Conservation (phyloP, 2,329 filamentous ascomycete species). For the Anisogramma anomala region DNA sequence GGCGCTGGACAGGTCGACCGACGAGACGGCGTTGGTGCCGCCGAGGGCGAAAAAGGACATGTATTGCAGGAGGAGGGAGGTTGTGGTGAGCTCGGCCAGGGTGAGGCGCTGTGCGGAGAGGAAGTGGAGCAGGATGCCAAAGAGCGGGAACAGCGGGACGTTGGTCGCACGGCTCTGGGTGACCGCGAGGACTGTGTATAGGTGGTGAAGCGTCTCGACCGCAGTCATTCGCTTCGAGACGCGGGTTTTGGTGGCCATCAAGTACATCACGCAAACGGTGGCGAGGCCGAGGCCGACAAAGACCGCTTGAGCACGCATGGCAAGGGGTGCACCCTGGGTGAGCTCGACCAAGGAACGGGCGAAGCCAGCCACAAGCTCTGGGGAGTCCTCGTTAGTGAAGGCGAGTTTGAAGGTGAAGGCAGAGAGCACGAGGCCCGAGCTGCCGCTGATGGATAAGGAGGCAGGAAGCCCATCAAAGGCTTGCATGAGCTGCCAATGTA, state of each 20-base stretch:
- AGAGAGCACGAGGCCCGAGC: constrained; percentile 32
- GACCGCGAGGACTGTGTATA: constrained; percentile 67
- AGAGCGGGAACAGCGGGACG: constrained; percentile 71
- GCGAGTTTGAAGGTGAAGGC: constrained; percentile 79
- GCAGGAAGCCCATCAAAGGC: constrained; percentile 31
- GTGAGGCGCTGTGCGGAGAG: constrained; percentile 37
- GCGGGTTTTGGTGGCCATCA: constrained; percentile 21
- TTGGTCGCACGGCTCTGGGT: constrained; percentile 82
- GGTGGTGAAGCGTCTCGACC: constrained; percentile 47
- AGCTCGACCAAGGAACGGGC: constrained; percentile 29
- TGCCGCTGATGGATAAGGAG: constrained; percentile 29
- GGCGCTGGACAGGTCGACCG: constrained; percentile 84
- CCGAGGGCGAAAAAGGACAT: constrained; percentile 81
- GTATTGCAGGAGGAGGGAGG: constrained; percentile 67
- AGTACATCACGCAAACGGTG: constrained; percentile 28
- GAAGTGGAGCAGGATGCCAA: constrained; percentile 46
- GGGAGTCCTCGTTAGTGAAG: constrained; percentile 79
- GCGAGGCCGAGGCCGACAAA: constrained; percentile 36
- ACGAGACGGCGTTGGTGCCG: constrained; percentile 88
- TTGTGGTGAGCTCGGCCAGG: constrained; percentile 51
- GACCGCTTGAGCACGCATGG: constrained; percentile 37
- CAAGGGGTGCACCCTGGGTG: constrained; percentile 33
- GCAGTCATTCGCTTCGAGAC: constrained; percentile 21
- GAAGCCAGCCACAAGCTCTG: constrained; percentile 56
- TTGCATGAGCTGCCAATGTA: constrained; percentile 35